Percentiles rank a stretch among this genome's conserved stretches.
phyloP scores from a whole-genome alignment of 2,329 filamentous ascomycete genomes.

The Byssoonygena ceratinophila region DNA sequence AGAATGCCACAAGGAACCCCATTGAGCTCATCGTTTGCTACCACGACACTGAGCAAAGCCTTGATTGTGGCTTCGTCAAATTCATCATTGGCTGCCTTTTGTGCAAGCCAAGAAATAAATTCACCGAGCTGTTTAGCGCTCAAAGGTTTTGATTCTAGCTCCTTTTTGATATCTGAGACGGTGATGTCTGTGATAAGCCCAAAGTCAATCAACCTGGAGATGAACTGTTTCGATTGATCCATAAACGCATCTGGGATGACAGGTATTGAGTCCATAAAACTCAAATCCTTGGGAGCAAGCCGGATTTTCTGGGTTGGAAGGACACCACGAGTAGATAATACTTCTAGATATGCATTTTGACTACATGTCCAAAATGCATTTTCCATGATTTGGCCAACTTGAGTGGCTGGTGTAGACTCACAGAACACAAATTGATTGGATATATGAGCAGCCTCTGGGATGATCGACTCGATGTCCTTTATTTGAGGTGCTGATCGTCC shows the following conservation, averaged over 20 bases:
- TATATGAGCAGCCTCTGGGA: slow-evolving; percentile 71
- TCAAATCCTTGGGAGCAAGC: slow-evolving; percentile 57
- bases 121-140: slow-evolving; percentile 65
- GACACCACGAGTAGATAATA: slow-evolving; percentile 79
- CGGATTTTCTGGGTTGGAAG: slow-evolving; percentile 75
- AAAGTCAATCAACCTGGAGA: slow-evolving; percentile 70
- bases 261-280: slow-evolving; percentile 81
- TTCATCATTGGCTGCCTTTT: slow-evolving; percentile 59
- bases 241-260: slow-evolving; percentile 69
- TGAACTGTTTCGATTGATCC: slow-evolving; percentile 56
- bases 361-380: slow-evolving; percentile 94
- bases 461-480: slow-evolving; percentile 54
- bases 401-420: slow-evolving; percentile 77
- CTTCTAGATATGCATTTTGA: slow-evolving; percentile 68
- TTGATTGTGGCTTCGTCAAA: slow-evolving; percentile 59
- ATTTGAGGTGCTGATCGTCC: slow-evolving; percentile 47
- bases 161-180: slow-evolving; percentile 70
- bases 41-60: slow-evolving; percentile 62
- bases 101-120: slow-evolving; percentile 75
- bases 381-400: slow-evolving; percentile 78
- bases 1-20: slow-evolving; percentile 60
- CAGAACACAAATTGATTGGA: slow-evolving; percentile 78
- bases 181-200: slow-evolving; percentile 82
- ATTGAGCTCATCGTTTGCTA: slow-evolving; percentile 47
- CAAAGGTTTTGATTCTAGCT: slow-evolving; percentile 72